A percentile compares a stretch with the other conserved stretches of the same genome.
phyloP scores from a whole-genome alignment of 129 eudicot genomes.

The Mikania micrantha region DNA sequence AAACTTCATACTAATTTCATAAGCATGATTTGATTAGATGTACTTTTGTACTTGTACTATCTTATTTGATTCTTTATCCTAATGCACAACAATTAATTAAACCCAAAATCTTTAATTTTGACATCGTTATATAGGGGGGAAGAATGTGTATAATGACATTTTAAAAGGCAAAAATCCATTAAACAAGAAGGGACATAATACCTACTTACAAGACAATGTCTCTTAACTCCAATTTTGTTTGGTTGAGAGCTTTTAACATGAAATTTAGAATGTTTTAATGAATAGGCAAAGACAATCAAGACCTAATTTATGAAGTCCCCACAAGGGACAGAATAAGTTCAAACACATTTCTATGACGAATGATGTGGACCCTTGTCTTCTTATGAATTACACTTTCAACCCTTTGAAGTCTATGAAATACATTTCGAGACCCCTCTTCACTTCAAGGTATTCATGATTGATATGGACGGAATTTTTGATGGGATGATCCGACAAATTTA shows the following conservation, averaged over 20 bases:
- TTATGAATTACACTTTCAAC: not conserved
- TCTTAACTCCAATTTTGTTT: slow-evolving; percentile 22
- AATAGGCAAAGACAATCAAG: slow-evolving; percentile 23
- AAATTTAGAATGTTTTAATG: slow-evolving; percentile 20
- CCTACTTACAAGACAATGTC: slow-evolving; percentile 32
- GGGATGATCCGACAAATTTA: not conserved
- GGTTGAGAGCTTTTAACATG: slow-evolving; percentile 15
- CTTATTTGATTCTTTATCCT: slow-evolving; percentile 10
- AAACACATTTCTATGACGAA: slow-evolving; percentile 5
- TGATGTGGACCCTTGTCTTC: not conserved
- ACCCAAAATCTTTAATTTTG: slow-evolving; percentile 9
- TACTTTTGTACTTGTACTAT: slow-evolving; percentile 31
- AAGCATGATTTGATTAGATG: slow-evolving; percentile 19
- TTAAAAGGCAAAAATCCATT: slow-evolving; percentile 15
- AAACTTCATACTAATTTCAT: slow-evolving; percentile 24
- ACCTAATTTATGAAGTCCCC: slow-evolving; percentile 29
- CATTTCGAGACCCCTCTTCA: slow-evolving; percentile 1
- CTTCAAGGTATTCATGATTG: slow-evolving; percentile 12
- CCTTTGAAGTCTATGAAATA: not conserved
- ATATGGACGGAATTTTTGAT: not conserved
- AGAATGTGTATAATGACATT: slow-evolving; percentile 18
- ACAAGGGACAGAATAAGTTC: slow-evolving; percentile 17
- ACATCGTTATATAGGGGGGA: slow-evolving; percentile 32
- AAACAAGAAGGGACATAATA: slow-evolving; percentile 30
- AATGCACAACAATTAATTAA: not conserved